phyloP scores from a whole-genome alignment of 208 protist genomes.

The Leishmania major region DNA sequence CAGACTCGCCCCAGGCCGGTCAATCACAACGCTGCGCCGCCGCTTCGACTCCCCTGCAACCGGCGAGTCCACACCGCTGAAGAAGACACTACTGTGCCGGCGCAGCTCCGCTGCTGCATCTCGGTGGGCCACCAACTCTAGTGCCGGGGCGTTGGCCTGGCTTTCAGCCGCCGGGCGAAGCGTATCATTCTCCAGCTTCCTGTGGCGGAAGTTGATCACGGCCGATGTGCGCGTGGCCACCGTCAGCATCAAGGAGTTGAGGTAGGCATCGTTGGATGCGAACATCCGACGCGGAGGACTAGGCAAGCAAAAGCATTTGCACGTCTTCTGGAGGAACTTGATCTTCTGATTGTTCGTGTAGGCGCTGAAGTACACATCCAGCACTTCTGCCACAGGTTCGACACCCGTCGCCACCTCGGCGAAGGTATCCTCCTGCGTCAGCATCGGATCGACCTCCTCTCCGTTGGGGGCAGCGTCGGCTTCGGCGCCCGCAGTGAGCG shows the following conservation, averaged over 20 bases:
- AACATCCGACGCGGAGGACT: conserved; percentile 14
- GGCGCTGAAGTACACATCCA: conserved; percentile 38
- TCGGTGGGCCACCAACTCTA: not conserved
- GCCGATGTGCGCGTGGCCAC: conserved; percentile 30
- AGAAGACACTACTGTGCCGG: conserved; percentile 5
- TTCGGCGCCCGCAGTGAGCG: not conserved
- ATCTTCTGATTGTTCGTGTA: conserved; percentile 27
- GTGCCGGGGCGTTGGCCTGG: not conserved
- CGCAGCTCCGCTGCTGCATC: not conserved
- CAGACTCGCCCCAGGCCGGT: not conserved
- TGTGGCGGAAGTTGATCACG: conserved; percentile 32
- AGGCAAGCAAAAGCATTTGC: conserved; percentile 31
- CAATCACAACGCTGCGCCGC: not conserved
- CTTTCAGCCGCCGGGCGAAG: not conserved
- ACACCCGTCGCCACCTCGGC: not conserved
- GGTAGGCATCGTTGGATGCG: conserved; percentile 29
- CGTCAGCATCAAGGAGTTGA: conserved; percentile 11
- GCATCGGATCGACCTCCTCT: not conserved
- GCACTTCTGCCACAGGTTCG: conserved; percentile 16
- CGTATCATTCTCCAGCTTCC: conserved; percentile 2
- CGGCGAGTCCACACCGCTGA: conserved; percentile 5
- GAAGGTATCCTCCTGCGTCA: not conserved
- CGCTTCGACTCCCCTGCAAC: conserved; percentile 1
- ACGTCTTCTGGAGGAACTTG: conserved; percentile 30
- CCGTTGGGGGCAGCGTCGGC: not conserved